Evolutionary conservation across 352 stramenopile species (phyloP).

Genomic region (Phytophthora quininea): DNA sequence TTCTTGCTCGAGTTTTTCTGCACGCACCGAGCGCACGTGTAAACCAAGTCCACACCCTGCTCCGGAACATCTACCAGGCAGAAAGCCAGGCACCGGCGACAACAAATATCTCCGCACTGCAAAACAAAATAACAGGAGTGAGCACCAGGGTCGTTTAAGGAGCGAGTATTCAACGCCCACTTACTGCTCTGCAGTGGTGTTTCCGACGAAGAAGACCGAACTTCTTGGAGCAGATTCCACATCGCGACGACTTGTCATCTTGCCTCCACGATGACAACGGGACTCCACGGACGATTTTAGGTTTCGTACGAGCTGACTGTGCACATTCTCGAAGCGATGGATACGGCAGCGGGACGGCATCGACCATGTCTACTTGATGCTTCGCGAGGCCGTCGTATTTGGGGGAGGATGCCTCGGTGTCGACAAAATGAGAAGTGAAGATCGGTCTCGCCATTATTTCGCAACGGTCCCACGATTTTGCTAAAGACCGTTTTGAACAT

Average conservation of each 20-base stretch:
- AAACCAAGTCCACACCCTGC: conserved; percentile 66
- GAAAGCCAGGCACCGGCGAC: conserved; percentile 67
- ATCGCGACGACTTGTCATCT: conserved; percentile 49
- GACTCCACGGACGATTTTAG: conserved; percentile 56
- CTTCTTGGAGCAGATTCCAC: conserved; percentile 70
- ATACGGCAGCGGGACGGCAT: conserved; percentile 50
- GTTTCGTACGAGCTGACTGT: conserved; percentile 29
- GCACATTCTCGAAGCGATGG: conserved; percentile 45
- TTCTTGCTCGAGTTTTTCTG: conserved; percentile 54
- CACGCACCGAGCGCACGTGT: conserved; percentile 69
- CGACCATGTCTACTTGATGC: conserved; percentile 33
- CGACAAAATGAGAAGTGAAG: conserved; percentile 29
- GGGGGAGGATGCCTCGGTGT: conserved; percentile 1
- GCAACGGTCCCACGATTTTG: conserved; percentile 10
- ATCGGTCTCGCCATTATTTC: conserved; percentile 13
- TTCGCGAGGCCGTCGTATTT: not conserved
- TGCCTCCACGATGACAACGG: conserved; percentile 59
- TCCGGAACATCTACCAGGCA: conserved; percentile 71
- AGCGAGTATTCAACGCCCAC: conserved; percentile 6
- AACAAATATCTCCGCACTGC: conserved; percentile 79
- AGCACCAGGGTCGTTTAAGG: conserved; percentile 10
- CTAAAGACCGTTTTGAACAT: no score
- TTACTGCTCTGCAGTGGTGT: conserved; percentile 75
- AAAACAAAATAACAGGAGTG: conserved; percentile 18
- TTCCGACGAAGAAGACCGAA: conserved; percentile 69